phyloP scores from a whole-genome alignment of 2,329 filamentous ascomycete species.

The Diaporthe citrichinensis region DNA sequence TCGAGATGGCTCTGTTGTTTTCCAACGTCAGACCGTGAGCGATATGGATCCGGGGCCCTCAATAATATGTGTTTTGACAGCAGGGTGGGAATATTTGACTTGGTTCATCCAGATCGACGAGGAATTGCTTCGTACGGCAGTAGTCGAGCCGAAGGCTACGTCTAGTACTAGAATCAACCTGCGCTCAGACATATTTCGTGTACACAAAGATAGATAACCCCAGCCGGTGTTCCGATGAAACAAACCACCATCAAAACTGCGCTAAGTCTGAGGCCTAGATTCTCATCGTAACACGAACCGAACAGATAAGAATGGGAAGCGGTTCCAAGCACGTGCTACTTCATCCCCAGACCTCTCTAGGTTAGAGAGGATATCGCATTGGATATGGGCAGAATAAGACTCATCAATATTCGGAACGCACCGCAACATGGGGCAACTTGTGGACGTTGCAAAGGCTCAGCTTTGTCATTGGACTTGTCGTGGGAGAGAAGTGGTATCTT shows the following conservation, averaged over 20 bases:
- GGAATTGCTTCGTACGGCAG: too few relatives aligned
- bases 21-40: not conserved
- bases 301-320: not conserved
- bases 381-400: not conserved
- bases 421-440: not conserved
- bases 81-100: not conserved
- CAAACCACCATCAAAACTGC: not conserved
- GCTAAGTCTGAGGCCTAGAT: not conserved
- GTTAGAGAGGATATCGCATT: not conserved
- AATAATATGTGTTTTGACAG: too few relatives aligned
- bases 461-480: not conserved
- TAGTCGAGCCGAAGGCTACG: too few relatives aligned
- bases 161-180: not conserved
- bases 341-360: not conserved
- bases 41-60: not conserved
- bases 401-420: not conserved
- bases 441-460: not conserved
- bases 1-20: not conserved
- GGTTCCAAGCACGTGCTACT: too few relatives aligned
- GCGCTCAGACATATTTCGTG: constrained; percentile 5
- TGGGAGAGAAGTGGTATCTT: not conserved
- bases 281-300: not conserved
- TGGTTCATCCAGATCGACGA: not conserved
- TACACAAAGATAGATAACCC: not conserved
- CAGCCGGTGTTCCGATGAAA: not conserved